Evolutionary conservation across 495 filamentous ascomycete genomes (phyloP), one percentile per base, ranked within the genome.

Genomic region (Xylaria sp.): DNA sequence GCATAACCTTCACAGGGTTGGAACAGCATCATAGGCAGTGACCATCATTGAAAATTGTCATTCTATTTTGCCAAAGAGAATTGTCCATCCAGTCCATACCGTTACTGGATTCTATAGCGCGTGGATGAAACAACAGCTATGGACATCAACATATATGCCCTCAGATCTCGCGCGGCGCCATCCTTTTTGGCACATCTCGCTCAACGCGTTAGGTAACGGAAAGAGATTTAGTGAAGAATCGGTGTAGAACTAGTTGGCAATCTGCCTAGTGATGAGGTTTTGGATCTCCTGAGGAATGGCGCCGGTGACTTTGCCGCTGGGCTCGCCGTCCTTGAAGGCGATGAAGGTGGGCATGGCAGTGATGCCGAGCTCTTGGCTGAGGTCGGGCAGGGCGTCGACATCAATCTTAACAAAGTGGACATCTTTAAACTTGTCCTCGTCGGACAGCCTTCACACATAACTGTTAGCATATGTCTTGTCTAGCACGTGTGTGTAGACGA

Each of bases 331-430:
- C 86, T 93, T 94, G 88, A 94, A 97, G 74, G 97, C 80, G 26
- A 90, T 69, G 85, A 99, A 97, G 15, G 95, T 97, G 67, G 96
- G 96, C 96, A 99, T 98, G 76, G 96, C 94, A 75, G 93, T 91
- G 83, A 99, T 88, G 72, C 89, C 89, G 67, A 96, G 89, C 77
- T 97, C 89, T 75, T 91, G 87, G 44, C 93, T 91, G 19, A 97
- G 89, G 0, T 92, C 88, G 69, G 90, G 81, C 35, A 95, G 83
- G 71, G 92, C 84, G 81, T 99, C 96, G 71, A 98, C 94, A 82
- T 98, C 94, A 79, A 99, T 81, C 88, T 98, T 97, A 88, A 88
- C 91, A 85, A 97, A 98, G 77, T 88, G 85, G 74, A 89, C 87
- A 68, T 82, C 69, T 67, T 75, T 71, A 72, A 77, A 76, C 48